Evolutionary conservation across 306 rosid genomes (phyloP).

Genomic region (Alnus rubra): DNA sequence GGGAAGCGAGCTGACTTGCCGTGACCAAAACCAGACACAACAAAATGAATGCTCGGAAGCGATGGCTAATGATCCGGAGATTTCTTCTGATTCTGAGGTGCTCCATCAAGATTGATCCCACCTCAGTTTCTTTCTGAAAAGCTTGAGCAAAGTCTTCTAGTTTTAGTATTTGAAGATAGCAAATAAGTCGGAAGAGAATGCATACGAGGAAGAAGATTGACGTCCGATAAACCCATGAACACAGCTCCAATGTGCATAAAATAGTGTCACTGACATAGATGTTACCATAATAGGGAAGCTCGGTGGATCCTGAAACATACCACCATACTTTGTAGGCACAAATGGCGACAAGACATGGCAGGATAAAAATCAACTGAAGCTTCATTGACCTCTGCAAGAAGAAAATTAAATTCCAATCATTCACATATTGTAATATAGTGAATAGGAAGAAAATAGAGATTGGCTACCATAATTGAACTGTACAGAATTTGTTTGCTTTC

Average conservation of each 20-base stretch:
- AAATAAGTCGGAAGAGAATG: constrained; percentile 65
- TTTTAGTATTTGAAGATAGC: constrained; percentile 69
- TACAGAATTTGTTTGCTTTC: no score
- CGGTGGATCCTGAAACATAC: constrained; percentile 63
- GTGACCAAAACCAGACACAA: constrained; percentile 70
- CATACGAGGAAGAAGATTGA: constrained; percentile 84
- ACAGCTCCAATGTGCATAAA: constrained; percentile 59
- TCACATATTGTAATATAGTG: neutral
- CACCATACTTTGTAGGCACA: constrained; percentile 88
- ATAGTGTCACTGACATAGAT: constrained; percentile 49
- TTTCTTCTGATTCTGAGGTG: constrained; percentile 66
- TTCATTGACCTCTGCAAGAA: constrained; percentile 67
- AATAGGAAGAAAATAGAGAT: no score
- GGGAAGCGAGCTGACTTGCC: constrained; percentile 70
- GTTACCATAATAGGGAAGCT: constrained; percentile 69
- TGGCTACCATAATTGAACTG: no score
- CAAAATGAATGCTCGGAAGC: constrained; percentile 69
- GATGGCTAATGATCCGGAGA: constrained; percentile 70
- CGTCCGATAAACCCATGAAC: constrained; percentile 83
- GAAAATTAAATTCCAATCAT: neutral
- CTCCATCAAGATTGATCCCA: constrained; percentile 60
- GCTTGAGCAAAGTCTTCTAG: constrained; percentile 64
- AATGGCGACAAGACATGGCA: constrained; percentile 60
- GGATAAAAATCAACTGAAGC: constrained; percentile 52
- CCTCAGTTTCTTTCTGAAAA: constrained; percentile 67